phyloP scores from a whole-genome alignment of 768 basidiomycete genomes.

The Collybia sordida region DNA sequence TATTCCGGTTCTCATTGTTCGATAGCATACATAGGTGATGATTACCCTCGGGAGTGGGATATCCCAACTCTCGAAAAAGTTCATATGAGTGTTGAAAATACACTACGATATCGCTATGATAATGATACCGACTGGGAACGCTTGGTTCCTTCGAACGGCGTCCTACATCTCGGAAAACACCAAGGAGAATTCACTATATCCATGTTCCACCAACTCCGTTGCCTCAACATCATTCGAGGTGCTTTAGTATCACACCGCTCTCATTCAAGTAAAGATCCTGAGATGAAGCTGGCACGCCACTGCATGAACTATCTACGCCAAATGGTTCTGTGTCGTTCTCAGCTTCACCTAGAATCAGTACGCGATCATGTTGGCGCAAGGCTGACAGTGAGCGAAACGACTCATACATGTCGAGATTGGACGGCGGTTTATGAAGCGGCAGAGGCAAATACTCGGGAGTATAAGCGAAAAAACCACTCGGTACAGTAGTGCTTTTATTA shows the following conservation, averaged over 20 bases:
- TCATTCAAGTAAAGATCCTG: conserved; percentile 17
- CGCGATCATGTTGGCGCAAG: not conserved
- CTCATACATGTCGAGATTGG: not conserved
- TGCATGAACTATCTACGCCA: conserved; percentile 34
- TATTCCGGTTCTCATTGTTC: too few relatives aligned
- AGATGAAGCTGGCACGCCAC: conserved; percentile 20
- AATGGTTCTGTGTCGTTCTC: conserved; percentile 31
- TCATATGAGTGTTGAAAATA: not conserved
- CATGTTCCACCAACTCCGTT: conserved; percentile 36
- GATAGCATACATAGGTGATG: too few relatives aligned
- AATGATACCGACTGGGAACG: not conserved
- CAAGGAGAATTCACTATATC: conserved; percentile 30
- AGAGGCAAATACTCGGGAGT: too few relatives aligned
- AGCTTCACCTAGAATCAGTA: conserved; percentile 22
- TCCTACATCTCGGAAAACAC: conserved; percentile 30
- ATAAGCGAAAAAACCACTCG: too few relatives aligned
- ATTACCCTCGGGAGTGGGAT: not conserved
- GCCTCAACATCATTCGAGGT: conserved; percentile 30
- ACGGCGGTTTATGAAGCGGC: not conserved
- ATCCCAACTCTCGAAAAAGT: not conserved
- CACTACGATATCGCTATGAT: not conserved
- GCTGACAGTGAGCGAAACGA: not conserved
- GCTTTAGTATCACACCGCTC: conserved; percentile 9
- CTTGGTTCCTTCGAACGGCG: conserved; percentile 14
- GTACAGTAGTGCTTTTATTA: too few relatives aligned